A percentile compares a stretch with the other conserved stretches of the same genome.
phyloP scores from a whole-genome alignment of 495 filamentous ascomycete genomes.

The Podospora pseudopauciseta region DNA sequence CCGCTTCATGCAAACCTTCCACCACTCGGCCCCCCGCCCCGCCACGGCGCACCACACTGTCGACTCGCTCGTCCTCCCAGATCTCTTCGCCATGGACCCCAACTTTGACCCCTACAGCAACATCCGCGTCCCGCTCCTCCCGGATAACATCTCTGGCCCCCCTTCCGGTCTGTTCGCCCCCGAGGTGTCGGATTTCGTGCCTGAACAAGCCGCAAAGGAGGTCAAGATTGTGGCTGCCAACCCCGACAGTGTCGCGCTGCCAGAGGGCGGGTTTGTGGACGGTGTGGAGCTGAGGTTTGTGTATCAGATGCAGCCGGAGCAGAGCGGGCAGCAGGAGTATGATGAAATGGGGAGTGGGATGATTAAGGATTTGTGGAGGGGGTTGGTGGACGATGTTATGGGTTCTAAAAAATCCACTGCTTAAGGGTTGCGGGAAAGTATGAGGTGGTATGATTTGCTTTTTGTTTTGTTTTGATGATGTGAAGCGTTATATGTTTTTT shows the following conservation, averaged over 20 bases:
- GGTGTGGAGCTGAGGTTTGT: slow-evolving; percentile 47
- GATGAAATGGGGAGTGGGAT: slow-evolving; percentile 35
- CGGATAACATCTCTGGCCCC: slow-evolving; percentile 36
- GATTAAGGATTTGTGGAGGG: slow-evolving; percentile 45
- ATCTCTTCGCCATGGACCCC: slow-evolving; percentile 21
- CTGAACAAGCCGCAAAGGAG: slow-evolving; percentile 27
- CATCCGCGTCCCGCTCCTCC: slow-evolving; percentile 46
- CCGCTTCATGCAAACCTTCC: slow-evolving; percentile 51
- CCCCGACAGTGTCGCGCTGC: slow-evolving; percentile 37
- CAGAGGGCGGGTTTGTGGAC: slow-evolving; percentile 46
- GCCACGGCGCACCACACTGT: slow-evolving; percentile 29
- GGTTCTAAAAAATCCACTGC: background rate
- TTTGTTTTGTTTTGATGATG: background rate
- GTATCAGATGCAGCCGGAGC: slow-evolving; percentile 23
- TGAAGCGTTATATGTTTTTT: background rate
- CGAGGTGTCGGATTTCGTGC: slow-evolving; percentile 35
- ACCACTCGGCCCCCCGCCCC: slow-evolving; percentile 36
- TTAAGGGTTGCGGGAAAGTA: background rate
- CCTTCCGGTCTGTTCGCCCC: slow-evolving; percentile 17
- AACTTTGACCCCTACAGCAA: slow-evolving; percentile 35
- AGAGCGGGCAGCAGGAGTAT: slow-evolving; percentile 15
- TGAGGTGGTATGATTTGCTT: background rate
- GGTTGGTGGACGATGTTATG: slow-evolving; percentile 43
- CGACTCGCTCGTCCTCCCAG: slow-evolving; percentile 42
- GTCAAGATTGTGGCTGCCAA: slow-evolving; percentile 44